Conservation (phyloP, 225 moss, liverwort and hornwort genomes). For the Rhytidiadelphus loreus region DNA sequence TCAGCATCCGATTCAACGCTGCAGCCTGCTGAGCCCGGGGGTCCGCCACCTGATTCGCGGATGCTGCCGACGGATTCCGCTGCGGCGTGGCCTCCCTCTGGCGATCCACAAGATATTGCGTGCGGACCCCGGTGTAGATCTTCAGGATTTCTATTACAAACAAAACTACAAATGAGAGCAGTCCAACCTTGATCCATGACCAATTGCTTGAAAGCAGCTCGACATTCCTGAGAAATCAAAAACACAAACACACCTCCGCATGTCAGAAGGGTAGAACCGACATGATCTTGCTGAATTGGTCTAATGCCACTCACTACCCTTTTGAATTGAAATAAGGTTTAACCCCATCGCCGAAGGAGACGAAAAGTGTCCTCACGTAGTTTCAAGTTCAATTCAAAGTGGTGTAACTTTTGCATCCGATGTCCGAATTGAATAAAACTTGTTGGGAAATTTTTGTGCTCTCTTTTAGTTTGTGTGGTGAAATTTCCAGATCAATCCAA, state of each 20-base stretch:
- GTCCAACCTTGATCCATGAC: not conserved
- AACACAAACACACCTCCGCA: not conserved
- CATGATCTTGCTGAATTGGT: not conserved
- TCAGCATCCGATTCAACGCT: not conserved
- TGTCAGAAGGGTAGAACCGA: not conserved
- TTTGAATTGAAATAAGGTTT: not conserved
- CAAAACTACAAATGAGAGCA: rapidly evolving
- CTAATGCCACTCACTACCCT: not conserved
- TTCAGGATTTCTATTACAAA: not conserved
- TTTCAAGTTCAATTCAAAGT: no score
- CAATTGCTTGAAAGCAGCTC: not conserved
- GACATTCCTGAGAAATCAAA: no score
- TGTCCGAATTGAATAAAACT: no score
- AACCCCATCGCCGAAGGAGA: no score
- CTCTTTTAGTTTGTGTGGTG: no score
- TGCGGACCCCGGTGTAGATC: not conserved
- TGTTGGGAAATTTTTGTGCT: no score
- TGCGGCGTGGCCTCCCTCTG: not conserved
- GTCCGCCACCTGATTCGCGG: no score
- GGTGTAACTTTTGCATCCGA: no score
- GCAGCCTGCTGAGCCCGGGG: no score
- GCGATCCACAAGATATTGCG: not conserved
- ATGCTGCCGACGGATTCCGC: no score
- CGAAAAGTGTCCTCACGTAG: no score
- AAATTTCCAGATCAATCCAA: no score